Percentiles rank a stretch among this genome's conserved stretches.
Evolutionary conservation across 2,329 filamentous ascomycete genomes (phyloP).

Genomic region (Orbilia javanica): DNA sequence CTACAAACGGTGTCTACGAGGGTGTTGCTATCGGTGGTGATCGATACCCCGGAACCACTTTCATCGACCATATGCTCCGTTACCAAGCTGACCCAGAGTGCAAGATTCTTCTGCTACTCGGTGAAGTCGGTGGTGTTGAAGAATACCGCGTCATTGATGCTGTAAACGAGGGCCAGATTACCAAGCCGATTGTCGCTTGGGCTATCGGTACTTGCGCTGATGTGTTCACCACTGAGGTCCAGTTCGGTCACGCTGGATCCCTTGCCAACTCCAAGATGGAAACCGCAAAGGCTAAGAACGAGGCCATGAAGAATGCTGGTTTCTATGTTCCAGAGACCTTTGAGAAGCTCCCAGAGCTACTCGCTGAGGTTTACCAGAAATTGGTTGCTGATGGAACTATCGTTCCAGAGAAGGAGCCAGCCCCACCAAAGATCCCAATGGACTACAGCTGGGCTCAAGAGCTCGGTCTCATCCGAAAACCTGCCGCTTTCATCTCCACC

Average conservation of each 20-base stretch:
- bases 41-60: slow-evolving; percentile 97
- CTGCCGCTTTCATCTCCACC: slow-evolving; percentile 99
- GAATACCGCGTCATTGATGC: slow-evolving; percentile 99
- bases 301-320: slow-evolving; percentile 93
- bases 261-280: slow-evolving; percentile 99
- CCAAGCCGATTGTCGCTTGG: slow-evolving; percentile 99
- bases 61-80: slow-evolving; percentile 97
- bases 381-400: slow-evolving; percentile 87
- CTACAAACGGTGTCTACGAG: slow-evolving; percentile 97
- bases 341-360: slow-evolving; percentile 85
- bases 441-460: slow-evolving; percentile 99
- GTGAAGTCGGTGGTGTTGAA: slow-evolving; percentile 99
- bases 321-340: slow-evolving; percentile 96
- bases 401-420: slow-evolving; percentile 86
- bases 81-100: slow-evolving; percentile 90
- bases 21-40: slow-evolving; percentile 99
- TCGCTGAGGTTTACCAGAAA: slow-evolving; percentile 87
- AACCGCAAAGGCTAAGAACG: slow-evolving; percentile 96
- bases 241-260: slow-evolving; percentile 98
- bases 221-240: slow-evolving; percentile 99
- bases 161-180: slow-evolving; percentile 92
- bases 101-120: slow-evolving; percentile 95
- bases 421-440: slow-evolving; percentile 98
- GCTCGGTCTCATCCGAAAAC: slow-evolving; percentile 98
- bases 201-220: slow-evolving; percentile 98